Conservation (phyloP, 495 filamentous ascomycete genomes). For the Podospora tetraspora region DNA sequence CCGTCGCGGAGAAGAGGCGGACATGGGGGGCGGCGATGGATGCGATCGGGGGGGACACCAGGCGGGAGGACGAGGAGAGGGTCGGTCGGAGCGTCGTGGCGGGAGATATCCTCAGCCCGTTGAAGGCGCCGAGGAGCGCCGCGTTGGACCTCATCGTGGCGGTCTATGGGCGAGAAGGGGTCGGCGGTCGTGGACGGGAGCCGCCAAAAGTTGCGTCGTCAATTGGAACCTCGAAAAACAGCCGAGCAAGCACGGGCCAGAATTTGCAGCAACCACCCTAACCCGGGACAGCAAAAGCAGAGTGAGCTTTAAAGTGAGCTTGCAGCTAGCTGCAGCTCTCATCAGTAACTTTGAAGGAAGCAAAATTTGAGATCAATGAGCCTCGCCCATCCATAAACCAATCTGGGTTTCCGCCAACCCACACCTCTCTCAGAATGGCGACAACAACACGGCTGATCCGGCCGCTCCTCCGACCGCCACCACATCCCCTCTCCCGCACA, state of each 20-base stretch:
- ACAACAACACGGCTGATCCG: neutral
- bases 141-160: constrained; percentile 38
- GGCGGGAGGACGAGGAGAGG: constrained; percentile 25
- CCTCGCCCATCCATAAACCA: neutral
- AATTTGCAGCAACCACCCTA: neutral
- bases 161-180: constrained; percentile 3
- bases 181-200: constrained; percentile 6
- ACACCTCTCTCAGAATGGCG: neutral
- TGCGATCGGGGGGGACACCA: constrained; percentile 7
- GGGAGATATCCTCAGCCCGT: constrained; percentile 38
- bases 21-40: constrained; percentile 28
- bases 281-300: neutral
- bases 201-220: neutral
- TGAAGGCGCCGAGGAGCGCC: constrained; percentile 39
- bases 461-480: neutral
- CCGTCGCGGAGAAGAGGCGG: constrained; percentile 71
- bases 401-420: neutral
- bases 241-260: constrained; percentile 3
- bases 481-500: neutral
- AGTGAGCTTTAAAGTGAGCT: neutral
- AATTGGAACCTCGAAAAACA: constrained; percentile 7
- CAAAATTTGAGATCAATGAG: neutral
- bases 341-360: neutral
- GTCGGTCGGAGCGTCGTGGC: constrained; percentile 26
- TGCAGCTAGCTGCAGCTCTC: neutral